Base-by-base conservation (phyloP, 176 grass and related monocot genomes). In the Aechmea fasciata region DNA sequence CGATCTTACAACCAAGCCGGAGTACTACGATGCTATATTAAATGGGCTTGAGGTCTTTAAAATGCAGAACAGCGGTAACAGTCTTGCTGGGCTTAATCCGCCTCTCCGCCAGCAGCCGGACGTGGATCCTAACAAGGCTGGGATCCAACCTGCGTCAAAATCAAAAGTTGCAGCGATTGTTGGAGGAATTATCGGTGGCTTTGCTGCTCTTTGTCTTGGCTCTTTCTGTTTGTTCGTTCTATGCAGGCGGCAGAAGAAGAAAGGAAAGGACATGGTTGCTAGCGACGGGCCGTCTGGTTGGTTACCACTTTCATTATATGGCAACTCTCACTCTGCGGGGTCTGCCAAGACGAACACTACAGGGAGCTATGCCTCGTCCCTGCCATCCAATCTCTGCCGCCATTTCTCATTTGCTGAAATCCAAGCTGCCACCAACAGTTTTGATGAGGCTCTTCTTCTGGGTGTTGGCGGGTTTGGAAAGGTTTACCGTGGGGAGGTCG, bases 21-120 rank as follows among this genome's bases (percentile, higher is more conserved):
- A 77, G 80, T 96, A 78, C 49, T 86, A 11, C 61, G 91, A 96
- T 85, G 88, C 88, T 13, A 88, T 88, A 76, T 64, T 91, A 51
- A 96, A 96, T 63, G 91, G 91, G 25, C 83, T 96, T 2, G 88
- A 96, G 67, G 24, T 96, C 23, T 96, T 86, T 53, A 96, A 96
- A 75, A 10, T 87, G 47, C 57, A 66, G 29, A 11, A 61, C 19
- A 0, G 0, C n/a, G 12, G 2, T 0, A 83, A 88, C 1, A 88
- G 71, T 48, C 85, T 96, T 69, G 70, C 75, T 6, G 92, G 85
- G 3, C 80, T 68, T 59, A 88, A 91, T 52, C 83, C 83, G 10
- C 52, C 73, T 2, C 52, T 69, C 67, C 10, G 0, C 9, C 20
- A 22, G 47, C 48, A 49, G 47, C 52, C 55, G 67, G 13, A 18